Evolutionary conservation across 2,329 filamentous ascomycete genomes (phyloP).

Genomic region (Fragosphaeria purpurea): DNA sequence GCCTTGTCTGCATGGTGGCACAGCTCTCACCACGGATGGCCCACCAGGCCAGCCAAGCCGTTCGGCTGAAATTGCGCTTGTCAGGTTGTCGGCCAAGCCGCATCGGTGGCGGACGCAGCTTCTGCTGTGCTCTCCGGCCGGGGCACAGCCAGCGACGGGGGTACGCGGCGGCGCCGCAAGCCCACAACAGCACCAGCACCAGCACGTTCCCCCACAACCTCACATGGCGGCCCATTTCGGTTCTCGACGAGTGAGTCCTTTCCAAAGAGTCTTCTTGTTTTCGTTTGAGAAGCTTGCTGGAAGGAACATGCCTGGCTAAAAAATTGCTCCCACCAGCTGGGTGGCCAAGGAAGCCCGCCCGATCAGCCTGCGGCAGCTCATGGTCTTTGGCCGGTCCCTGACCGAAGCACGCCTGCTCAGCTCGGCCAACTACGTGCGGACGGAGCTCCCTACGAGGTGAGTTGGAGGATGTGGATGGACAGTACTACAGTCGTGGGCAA

Average conservation of each 20-base stretch:
- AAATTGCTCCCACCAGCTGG: conserved; percentile 51
- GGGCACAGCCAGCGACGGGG: background rate
- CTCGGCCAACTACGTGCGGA: conserved; percentile 94
- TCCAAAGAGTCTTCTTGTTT: background rate
- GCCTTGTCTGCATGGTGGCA: conserved; percentile 5
- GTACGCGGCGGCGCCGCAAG: no score
- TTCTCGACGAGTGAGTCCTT: conserved; percentile 50
- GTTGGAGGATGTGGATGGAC: conserved; percentile 14
- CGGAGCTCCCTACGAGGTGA: conserved; percentile 77
- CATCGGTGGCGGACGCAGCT: background rate
- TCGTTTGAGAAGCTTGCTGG: background rate
- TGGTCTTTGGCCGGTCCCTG: conserved; percentile 90
- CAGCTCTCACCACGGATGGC: conserved; percentile 6
- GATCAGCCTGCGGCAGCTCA: conserved; percentile 93
- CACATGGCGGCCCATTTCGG: conserved; percentile 53
- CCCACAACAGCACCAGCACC: no score
- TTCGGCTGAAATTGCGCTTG: background rate
- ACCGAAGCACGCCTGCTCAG: conserved; percentile 83
- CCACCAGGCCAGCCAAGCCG: conserved; percentile 2
- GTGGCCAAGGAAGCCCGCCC: conserved; percentile 84
- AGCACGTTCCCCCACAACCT: background rate
- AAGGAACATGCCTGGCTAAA: no score
- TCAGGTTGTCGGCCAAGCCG: background rate
- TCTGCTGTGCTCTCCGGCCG: background rate
- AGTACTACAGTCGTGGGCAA: background rate